These are phyloP conservation scores for Mortierella sp. DNA, from an alignment of 371 early-diverging fungal species.

Conservation along the genomic window DNA sequence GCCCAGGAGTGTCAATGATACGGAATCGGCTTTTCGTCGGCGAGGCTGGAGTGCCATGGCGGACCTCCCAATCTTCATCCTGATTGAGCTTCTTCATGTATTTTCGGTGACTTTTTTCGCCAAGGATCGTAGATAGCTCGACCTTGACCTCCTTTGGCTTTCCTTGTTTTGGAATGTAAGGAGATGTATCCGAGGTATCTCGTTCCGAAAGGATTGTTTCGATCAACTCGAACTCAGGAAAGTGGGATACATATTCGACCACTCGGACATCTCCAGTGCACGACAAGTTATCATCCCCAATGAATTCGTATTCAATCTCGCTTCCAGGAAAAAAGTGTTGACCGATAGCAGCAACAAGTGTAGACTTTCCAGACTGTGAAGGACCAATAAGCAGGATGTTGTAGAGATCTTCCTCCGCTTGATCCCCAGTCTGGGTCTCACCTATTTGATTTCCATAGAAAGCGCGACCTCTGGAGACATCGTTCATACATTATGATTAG, in stretches of 20 bases:
- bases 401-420: neutral
- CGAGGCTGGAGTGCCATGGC: neutral
- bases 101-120: neutral
- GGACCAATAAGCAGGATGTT: constrained; percentile 4
- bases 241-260: no score
- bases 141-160: no score
- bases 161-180: constrained; percentile 2
- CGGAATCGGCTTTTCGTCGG: neutral
- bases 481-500: no score
- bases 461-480: no score
- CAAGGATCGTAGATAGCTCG: no score
- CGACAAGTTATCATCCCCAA: neutral
- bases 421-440: no score
- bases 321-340: neutral
- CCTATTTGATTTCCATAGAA: no score
- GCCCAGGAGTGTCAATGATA: constrained; percentile 20
- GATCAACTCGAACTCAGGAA: no score
- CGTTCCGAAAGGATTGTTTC: no score
- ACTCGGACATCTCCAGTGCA: neutral
- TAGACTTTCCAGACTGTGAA: neutral
- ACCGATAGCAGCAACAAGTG: neutral
- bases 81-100: constrained; percentile 1
- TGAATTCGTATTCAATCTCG: neutral
- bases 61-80: neutral
- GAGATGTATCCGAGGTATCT: no score